Evolutionary conservation across 2,329 filamentous ascomycete species (phyloP).

Genomic region (Trichoderma sp.): DNA sequence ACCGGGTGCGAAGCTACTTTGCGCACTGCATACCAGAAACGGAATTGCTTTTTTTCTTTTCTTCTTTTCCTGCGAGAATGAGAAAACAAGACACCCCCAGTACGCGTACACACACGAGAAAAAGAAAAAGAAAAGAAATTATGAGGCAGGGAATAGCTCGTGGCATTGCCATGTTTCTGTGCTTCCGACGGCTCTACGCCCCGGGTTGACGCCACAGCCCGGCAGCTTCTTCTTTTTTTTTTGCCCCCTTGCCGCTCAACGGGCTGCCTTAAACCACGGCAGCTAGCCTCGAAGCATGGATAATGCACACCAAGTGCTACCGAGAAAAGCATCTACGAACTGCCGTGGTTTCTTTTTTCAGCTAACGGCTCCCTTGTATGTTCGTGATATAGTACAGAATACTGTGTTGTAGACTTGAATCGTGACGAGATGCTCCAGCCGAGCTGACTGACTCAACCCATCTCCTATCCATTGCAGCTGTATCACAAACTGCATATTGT

Average conservation of each 20-base stretch:
- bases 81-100: not conserved
- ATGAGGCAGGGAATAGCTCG: not conserved
- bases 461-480: not conserved
- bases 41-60: not conserved
- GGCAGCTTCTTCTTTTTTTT: not conserved
- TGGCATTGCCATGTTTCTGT: not conserved
- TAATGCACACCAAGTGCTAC: not conserved
- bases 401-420: not conserved
- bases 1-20: not conserved
- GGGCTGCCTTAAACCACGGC: not conserved
- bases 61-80: not conserved
- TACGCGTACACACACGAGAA: not conserved
- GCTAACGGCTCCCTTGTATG: not conserved
- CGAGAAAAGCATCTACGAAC: not conserved
- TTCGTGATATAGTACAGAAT: not conserved
- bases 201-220: not conserved
- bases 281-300: not conserved
- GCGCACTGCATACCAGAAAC: constrained; percentile 17
- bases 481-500: not conserved
- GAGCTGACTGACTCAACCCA: not conserved
- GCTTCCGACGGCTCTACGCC: not conserved
- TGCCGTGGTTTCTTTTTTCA: not conserved
- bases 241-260: not conserved
- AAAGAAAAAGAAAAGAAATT: not conserved
- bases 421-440: not conserved